Base-by-base conservation (phyloP, 306 rosid species). In the Lathyrus sativus region DNA sequence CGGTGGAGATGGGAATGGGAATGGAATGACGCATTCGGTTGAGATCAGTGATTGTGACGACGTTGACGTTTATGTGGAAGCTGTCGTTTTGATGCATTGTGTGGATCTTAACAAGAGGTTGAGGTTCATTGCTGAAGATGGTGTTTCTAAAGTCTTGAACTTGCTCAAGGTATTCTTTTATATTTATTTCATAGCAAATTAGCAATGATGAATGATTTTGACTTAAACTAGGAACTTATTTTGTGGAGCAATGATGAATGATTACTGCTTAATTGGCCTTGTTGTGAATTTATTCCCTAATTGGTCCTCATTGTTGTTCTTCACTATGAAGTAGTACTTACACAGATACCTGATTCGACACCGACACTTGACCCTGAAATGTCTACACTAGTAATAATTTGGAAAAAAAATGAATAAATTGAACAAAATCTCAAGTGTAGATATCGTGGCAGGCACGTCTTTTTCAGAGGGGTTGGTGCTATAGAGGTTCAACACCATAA, bases 21-120 rank as follows among this genome's bases (percentile, higher is more conserved):
- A 74, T 12, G 87, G 76, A 11, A 50, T 86, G 6, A 65, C 84
- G 1, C 93, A 88, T 70, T 78, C 87, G 5, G 96, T 88, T 39
- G 97, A 91, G 85, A 88, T 91, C 73, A 88, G 96, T 28, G 97
- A 91, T 55, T 91, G 97, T 63, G 96, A 91, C 48, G 93, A 91
- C 43, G 89, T 91, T 24, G 87, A 91, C 33, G 89, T 84, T 6
- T 88, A 91, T 38, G 91, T 88, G 29, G 97, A 91, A 54, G 81
- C 87, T 55, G 88, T 91, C 48, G 88, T 91, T 48, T 82, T 91
- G 87, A 91, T 91, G 97, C 88, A 91, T 44, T 69, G 49, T 45
- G 87, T 83, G 42, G 85, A 87, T 84, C 79, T 91, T 85, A 88
- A 77, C 83, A 71, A 18, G 64, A 85, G 83, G 73, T 76, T 91